Base-by-base conservation (phyloP, 1,139 yeast species). In the Pichia sp. region DNA sequence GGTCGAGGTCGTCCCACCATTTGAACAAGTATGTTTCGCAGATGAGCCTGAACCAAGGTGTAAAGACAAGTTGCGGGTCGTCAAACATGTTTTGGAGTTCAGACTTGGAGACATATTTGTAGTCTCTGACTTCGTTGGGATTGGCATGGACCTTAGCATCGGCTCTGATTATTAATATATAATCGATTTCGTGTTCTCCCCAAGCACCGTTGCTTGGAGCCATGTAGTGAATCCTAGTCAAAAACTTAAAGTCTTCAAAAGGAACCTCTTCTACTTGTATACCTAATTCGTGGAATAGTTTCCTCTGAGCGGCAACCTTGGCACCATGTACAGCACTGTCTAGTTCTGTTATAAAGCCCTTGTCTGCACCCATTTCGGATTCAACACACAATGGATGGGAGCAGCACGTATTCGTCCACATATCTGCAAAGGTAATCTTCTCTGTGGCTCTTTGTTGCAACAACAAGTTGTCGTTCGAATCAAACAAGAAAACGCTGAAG, bases 381-480 rank as follows among this genome's bases (percentile, higher is more conserved):
- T 85, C 79, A 26, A 89, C 82, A 55, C 96, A 89, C 54, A 93
- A 75, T 5, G 99, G 99, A 69, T 93, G 99, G 0, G 98, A 91
- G 69, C 99, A 93, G 70, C 99, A 95, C 2, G 99, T 95, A 69
- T 93, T 93, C 42, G 99, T 93, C 99, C 99, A 93, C 85, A 89
- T 82, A 54, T 81, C 82, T 1, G 99, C 96, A 70, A 93, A 93
- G 1, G 99, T 93, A 72, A 93, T 93, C 70, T 93, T 93, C 68
- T 93, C 98, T 54, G 84, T 84, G 0, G 99, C 98, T 62, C 99
- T 82, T 71, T 93, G 99, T 53, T 67, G 70, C 61, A 93, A 76
- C 60, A 93, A 76, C 58, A 95, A 77, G 70, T 85, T 79, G 54
- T 83, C 83, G 48, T 87, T 80, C 44, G 79, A 81, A 68, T 90